Conservation (phyloP, 805 yeast genomes). For the Saccharomycopsis microspora region DNA sequence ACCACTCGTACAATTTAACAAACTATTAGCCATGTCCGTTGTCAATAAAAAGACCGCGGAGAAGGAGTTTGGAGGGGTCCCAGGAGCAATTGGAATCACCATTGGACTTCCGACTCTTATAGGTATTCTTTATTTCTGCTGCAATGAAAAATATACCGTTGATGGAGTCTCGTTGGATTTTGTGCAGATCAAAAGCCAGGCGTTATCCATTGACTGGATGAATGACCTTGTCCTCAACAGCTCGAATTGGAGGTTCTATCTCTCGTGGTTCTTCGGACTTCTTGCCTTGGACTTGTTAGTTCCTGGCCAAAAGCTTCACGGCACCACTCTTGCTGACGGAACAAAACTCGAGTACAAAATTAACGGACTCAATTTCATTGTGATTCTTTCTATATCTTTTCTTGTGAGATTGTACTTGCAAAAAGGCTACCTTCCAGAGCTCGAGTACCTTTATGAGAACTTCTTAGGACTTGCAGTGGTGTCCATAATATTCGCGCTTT, state of each 20-base stretch:
- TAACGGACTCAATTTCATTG: slow-evolving; percentile 57
- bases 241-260: slow-evolving; percentile 51
- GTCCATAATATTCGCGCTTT: slow-evolving; percentile 50
- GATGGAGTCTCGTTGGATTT: slow-evolving; percentile 37
- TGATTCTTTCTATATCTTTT: slow-evolving; percentile 27
- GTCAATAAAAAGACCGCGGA: slow-evolving; percentile 65
- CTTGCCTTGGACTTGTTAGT: slow-evolving; percentile 51
- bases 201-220: slow-evolving; percentile 18
- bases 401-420: slow-evolving; percentile 41
- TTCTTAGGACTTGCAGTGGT: slow-evolving; percentile 53
- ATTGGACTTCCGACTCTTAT: slow-evolving; percentile 57
- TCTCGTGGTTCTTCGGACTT: slow-evolving; percentile 60
- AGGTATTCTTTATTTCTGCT: slow-evolving; percentile 43
- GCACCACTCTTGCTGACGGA: slow-evolving; percentile 70
- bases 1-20: neutral
- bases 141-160: slow-evolving; percentile 48
- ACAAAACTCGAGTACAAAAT: slow-evolving; percentile 60
- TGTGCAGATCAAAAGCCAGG: slow-evolving; percentile 25
- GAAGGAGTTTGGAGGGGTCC: slow-evolving; percentile 66
- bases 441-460: slow-evolving; percentile 63
- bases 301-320: slow-evolving; percentile 55
- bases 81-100: slow-evolving; percentile 62
- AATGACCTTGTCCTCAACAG: slow-evolving; percentile 28
- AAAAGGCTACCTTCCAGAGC: slow-evolving; percentile 58
- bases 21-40: neutral